phyloP scores from a whole-genome alignment of 208 protist species.

The Acanthamoeba quina region DNA sequence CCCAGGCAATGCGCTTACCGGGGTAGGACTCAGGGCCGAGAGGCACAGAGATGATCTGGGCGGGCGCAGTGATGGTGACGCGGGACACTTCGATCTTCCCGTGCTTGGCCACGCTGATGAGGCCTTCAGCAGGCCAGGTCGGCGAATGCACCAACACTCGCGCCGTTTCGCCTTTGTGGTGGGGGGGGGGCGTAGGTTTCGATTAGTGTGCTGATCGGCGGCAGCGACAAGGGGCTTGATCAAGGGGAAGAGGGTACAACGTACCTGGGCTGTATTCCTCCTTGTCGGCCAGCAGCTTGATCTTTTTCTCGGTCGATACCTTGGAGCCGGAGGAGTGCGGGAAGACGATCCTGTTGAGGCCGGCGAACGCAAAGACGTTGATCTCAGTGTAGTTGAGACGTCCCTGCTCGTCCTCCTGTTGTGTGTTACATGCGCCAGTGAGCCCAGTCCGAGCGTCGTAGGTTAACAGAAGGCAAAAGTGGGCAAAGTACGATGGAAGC shows the following conservation, averaged over 20 bases:
- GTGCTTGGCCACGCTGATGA: conserved; percentile 42
- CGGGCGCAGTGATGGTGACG: background rate
- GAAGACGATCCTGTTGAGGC: conserved; percentile 51
- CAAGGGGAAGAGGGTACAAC: background rate
- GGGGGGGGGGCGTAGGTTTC: no score
- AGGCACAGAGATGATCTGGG: conserved; percentile 19
- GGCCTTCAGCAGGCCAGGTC: background rate
- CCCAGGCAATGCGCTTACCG: background rate
- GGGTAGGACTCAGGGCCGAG: background rate
- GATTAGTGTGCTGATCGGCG: background rate
- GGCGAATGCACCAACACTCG: conserved; percentile 19
- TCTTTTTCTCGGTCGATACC: background rate
- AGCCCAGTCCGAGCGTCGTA: background rate
- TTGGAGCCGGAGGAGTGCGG: background rate
- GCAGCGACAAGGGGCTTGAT: background rate
- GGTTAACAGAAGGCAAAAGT: background rate
- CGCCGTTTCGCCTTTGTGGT: conserved; percentile 5
- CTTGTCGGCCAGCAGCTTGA: conserved; percentile 56
- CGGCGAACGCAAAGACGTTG: background rate
- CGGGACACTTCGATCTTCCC: background rate
- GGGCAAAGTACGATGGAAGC: background rate
- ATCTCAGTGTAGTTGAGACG: background rate
- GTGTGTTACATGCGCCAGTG: background rate
- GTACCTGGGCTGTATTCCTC: conserved; percentile 6
- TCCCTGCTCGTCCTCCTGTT: conserved; percentile 15